phyloP scores from a whole-genome alignment of 1,139 yeast genomes.

The Martiniozyma asiatica region DNA sequence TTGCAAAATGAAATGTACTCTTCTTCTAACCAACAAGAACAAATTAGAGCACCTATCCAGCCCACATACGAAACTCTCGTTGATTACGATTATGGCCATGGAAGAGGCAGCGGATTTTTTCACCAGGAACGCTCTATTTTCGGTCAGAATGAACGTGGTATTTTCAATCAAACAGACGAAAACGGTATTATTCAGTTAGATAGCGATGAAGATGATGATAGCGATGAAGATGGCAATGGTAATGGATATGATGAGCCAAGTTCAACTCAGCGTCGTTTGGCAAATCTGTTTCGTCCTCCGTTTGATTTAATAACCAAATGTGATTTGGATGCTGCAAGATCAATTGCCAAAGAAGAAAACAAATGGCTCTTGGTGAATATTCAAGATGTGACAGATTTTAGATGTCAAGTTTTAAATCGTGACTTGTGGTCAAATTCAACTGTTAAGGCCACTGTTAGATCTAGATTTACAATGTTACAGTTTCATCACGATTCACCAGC shows the following conservation, averaged over 20 bases:
- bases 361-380: conserved; percentile 85
- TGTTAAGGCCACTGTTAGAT: conserved; percentile 52
- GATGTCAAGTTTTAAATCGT: conserved; percentile 81
- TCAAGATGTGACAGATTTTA: conserved; percentile 75
- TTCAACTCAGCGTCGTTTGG: conserved; percentile 60
- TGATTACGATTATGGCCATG: conserved; percentile 9
- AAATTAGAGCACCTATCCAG: conserved; percentile 66
- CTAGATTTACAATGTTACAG: conserved; percentile 69
- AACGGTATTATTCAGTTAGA: conserved; percentile 16
- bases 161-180: conserved; percentile 38
- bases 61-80: conserved; percentile 68
- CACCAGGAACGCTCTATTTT: conserved; percentile 24
- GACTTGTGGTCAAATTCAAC: conserved; percentile 81
- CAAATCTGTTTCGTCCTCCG: conserved; percentile 82
- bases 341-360: conserved; percentile 45
- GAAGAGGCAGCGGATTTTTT: conserved; percentile 3
- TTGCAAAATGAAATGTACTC: conserved; percentile 56
- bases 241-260: conserved; percentile 23
- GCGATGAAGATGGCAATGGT: conserved; percentile 18
- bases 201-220: conserved; percentile 15
- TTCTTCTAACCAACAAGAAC: conserved; percentile 9
- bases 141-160: conserved; percentile 30
- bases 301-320: conserved; percentile 69
- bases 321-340: conserved; percentile 61
- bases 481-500: conserved; percentile 66